These are phyloP conservation scores for Nemophila menziesii DNA, from an alignment of 257 asterid genomes.

Conservation along the genomic window DNA sequence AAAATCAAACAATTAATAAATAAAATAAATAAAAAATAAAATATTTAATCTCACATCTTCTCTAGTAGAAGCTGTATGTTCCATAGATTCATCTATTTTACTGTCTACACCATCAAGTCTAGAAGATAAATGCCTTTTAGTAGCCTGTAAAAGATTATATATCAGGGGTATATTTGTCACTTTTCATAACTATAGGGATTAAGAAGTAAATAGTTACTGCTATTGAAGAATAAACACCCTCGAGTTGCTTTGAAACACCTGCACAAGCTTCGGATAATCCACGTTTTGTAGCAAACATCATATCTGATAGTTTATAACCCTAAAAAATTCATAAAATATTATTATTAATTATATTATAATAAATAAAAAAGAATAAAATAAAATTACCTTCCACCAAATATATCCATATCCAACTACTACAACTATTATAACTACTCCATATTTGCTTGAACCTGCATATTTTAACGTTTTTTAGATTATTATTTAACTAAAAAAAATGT, in stretches of 20 bases:
- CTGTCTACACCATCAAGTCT: slow-evolving; percentile 57
- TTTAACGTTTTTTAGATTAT: background rate
- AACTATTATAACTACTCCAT: slow-evolving; percentile 48
- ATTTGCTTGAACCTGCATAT: slow-evolving; percentile 63
- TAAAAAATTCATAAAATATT: slow-evolving; percentile 23
- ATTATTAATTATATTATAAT: slow-evolving; percentile 7
- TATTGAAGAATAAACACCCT: slow-evolving; percentile 57
- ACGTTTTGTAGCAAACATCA: slow-evolving; percentile 93
- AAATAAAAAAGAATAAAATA: slow-evolving; percentile 4
- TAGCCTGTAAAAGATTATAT: slow-evolving; percentile 39
- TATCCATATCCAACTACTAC: slow-evolving; percentile 85
- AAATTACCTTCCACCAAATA: slow-evolving; percentile 95
- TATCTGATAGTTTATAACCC: slow-evolving; percentile 86
- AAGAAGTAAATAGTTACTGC: slow-evolving; percentile 34
- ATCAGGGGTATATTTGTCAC: too few species aligned
- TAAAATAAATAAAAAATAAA: slow-evolving; percentile 1
- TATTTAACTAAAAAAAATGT: background rate
- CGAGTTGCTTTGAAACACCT: slow-evolving; percentile 71
- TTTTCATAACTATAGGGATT: slow-evolving; percentile 6
- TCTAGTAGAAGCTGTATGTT: slow-evolving; percentile 41
- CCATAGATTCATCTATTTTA: slow-evolving; percentile 64
- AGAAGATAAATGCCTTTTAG: slow-evolving; percentile 56
- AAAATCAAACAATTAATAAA: slow-evolving; percentile 6
- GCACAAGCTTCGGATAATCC: slow-evolving; percentile 75
- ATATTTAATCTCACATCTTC: slow-evolving; percentile 47